These are phyloP conservation scores for Trichophyton rubrum DNA, from an alignment of 2,329 filamentous ascomycete species.

Conservation along the genomic window DNA sequence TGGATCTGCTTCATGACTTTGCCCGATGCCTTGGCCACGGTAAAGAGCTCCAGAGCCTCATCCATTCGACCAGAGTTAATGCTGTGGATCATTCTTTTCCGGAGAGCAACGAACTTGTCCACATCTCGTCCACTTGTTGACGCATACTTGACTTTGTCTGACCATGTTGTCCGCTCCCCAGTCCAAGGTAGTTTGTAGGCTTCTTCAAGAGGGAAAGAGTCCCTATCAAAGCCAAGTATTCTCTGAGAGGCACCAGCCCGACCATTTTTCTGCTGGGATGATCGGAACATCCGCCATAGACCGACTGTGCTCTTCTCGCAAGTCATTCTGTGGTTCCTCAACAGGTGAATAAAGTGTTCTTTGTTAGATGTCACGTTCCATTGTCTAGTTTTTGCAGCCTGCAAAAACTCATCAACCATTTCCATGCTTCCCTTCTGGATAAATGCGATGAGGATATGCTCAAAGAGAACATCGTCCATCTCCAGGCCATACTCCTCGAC, in stretches of 20 bases:
- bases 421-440: constrained; percentile 27
- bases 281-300: constrained; percentile 31
- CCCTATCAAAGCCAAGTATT: constrained; percentile 26
- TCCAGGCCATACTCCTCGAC: constrained; percentile 26
- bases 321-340: constrained; percentile 25
- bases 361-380: constrained; percentile 26
- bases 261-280: constrained; percentile 24
- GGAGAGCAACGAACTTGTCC: constrained; percentile 24
- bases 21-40: constrained; percentile 20
- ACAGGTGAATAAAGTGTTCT: constrained; percentile 21
- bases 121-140: constrained; percentile 20
- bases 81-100: constrained; percentile 27
- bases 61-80: constrained; percentile 26
- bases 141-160: constrained; percentile 20
- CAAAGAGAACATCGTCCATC: constrained; percentile 28
- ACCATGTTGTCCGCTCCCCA: constrained; percentile 18
- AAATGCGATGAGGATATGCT: constrained; percentile 29
- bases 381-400: constrained; percentile 19
- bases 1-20: constrained; percentile 24
- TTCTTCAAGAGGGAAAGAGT: constrained; percentile 19
- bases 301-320: constrained; percentile 26
- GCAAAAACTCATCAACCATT: constrained; percentile 23
- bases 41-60: constrained; percentile 22
- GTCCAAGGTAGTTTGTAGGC: constrained; percentile 19
- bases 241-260: constrained; percentile 23